Evolutionary conservation across 2,329 filamentous ascomycete genomes (phyloP), one percentile per base, ranked within the genome.

Genomic region (Geoglossum cookeanum): DNA sequence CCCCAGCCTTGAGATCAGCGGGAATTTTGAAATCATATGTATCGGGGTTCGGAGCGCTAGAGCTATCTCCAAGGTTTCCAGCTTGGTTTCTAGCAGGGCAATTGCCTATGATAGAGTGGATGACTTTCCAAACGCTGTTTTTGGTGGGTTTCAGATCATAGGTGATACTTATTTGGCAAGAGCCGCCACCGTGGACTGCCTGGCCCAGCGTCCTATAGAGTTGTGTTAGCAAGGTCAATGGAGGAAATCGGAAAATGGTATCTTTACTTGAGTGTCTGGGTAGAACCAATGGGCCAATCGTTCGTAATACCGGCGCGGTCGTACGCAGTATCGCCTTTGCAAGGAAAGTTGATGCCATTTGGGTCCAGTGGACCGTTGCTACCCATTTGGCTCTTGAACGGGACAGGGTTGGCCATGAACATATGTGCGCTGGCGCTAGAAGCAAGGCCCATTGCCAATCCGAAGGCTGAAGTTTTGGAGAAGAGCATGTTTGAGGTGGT

Each of bases 101-200:
- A 13, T 90, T 89, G 42, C 91, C 91, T 59, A 89, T 77, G 32
- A 89, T 86, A 0, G 85, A 91, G 66, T 92, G 81, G 68, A 98
- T 90, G 60, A 96, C 91, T 68, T 90, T 89, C 82, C 85, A 98
- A 27, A 78, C 76, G 0, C 80, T 84, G 62, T 78, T 68, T 62
- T 78, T 78, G 30, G 78, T 82, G 0, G 89, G 82, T 11, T 76
- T 71, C 9, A 75, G 72, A 63, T 96, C 91, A 17, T 85, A 88
- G 0, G 90, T 92, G 63, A 98, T 73, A 7, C 84, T 85, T 58
- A 97, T 72, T 65, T 98, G 92, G 72, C 92, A 97, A 0, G 87
- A 94, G 0, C 92, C 92, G 57, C 92, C 92, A 17, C 90, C 90
- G 63, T 98, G 92, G 0, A 83, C 80, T 2, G 89, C 90, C 54